Percentiles rank a stretch among this genome's conserved stretches.
Evolutionary conservation across 345 rosid genomes (phyloP).

Genomic region (Eucalyptus guilfoylei): DNA sequence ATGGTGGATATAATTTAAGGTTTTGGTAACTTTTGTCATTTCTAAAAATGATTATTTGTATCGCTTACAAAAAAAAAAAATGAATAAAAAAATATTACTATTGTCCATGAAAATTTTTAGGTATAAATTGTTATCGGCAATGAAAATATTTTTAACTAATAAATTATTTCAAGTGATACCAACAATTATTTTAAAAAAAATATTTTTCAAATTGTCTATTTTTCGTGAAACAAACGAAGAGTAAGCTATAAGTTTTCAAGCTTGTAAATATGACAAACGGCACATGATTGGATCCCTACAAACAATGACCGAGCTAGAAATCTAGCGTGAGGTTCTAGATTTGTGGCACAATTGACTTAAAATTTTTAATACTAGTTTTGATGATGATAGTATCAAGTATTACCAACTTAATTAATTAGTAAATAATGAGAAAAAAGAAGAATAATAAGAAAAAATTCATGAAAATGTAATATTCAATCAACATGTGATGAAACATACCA

Average conservation of each 20-base stretch:
- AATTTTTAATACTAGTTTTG: neutral
- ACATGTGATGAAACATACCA: neutral
- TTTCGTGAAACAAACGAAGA: too few relatives aligned
- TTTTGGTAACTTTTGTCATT: neutral
- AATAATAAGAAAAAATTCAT: neutral
- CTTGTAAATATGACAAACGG: neutral
- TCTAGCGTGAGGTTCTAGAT: neutral
- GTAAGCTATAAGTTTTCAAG: neutral
- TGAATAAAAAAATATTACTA: too few relatives aligned
- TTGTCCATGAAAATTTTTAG: fast-evolving
- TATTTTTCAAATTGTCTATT: too few relatives aligned
- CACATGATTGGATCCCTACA: neutral
- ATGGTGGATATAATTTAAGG: fast-evolving
- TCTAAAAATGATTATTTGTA: too few relatives aligned
- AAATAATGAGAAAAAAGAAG: neutral
- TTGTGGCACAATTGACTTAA: neutral
- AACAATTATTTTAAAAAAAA: fast-evolving
- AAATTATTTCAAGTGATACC: neutral
- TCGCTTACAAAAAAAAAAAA: too few relatives aligned
- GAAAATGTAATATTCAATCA: neutral
- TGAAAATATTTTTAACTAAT: neutral
- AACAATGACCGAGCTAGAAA: neutral
- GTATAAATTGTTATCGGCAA: fast-evolving
- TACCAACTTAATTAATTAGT: neutral
- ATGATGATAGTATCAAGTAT: neutral